Evolutionary conservation across 345 rosid species (phyloP).

Genomic region (Brassica napus): Da-Ae NC_063436.1:30320501-30321000

Average conservation of each 20-base stretch:
- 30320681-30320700: conserved; percentile 69
- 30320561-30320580: conserved; percentile 70
- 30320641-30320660: conserved; percentile 60
- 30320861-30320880: conserved; percentile 19
- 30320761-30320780: conserved; percentile 80
- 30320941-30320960: conserved; percentile 35
- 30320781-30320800: conserved; percentile 52
- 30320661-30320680: conserved; percentile 77
- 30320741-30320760: conserved; percentile 51
- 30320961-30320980: conserved; percentile 36
- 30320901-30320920: conserved; percentile 21
- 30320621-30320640: conserved; percentile 64
- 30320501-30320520: not conserved
- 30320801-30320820: conserved; percentile 30
- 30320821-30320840: conserved; percentile 28
- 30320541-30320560: conserved; percentile 1
- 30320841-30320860: conserved; percentile 5
- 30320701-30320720: conserved; percentile 67
- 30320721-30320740: conserved; percentile 26
- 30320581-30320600: conserved; percentile 67
- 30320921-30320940: not conserved
- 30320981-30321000: too few species aligned
- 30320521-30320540: not conserved
- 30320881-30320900: conserved; percentile 34
- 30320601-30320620: conserved; percentile 74